Conservation (phyloP, 2,329 filamentous ascomycete genomes). For the Metarhizium brunneum region DNA sequence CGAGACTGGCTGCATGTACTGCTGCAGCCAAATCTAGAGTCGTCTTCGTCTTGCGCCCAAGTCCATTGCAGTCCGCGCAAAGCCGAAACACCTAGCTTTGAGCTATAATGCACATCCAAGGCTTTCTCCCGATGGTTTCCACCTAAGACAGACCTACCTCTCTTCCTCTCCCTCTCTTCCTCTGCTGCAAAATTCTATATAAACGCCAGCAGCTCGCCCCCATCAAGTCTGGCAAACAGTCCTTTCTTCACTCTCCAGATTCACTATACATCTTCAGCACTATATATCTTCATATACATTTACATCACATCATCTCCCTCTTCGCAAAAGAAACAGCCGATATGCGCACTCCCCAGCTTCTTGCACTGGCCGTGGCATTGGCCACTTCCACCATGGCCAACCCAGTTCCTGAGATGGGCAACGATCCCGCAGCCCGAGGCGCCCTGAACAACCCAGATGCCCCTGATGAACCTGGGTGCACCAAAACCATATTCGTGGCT, state of each 20-base stretch:
- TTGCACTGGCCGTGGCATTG: constrained; percentile 2
- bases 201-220: neutral
- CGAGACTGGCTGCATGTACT: neutral
- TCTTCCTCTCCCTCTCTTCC: no score
- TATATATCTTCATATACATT: neutral
- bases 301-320: neutral
- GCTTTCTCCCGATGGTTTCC: neutral
- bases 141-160: neutral
- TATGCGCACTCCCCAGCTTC: constrained; percentile 1
- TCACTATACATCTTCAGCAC: no score
- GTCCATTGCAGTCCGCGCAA: neutral
- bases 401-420: neutral
- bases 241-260: neutral
- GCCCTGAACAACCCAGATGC: no score
- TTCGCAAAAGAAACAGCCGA: neutral
- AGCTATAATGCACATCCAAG: neutral
- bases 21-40: neutral
- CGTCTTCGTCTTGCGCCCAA: neutral
- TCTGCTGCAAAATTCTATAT: neutral
- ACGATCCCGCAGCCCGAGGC: neutral
- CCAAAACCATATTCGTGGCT: constrained; percentile 4
- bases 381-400: constrained; percentile 4
- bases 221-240: neutral
- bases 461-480: constrained; percentile 4
- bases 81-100: neutral